phyloP scores from a whole-genome alignment of 805 yeast genomes.

The Ogataea methanolica region DNA sequence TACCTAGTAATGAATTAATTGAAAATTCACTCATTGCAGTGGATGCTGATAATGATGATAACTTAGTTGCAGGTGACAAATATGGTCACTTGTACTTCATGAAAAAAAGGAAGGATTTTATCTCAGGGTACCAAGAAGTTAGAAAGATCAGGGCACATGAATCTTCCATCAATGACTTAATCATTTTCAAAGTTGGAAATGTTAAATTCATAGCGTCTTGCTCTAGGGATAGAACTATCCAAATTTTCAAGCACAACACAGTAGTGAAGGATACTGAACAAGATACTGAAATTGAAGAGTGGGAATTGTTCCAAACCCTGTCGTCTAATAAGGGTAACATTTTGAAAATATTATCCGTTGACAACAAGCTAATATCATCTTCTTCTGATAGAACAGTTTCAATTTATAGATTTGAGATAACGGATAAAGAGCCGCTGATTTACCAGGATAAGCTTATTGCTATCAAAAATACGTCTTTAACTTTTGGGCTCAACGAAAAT shows the following conservation, averaged over 20 bases:
- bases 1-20: constrained; percentile 31
- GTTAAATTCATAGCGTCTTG: constrained; percentile 38
- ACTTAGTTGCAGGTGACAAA: constrained; percentile 44
- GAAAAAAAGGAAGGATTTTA: constrained; percentile 13
- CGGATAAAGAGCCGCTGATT: constrained; percentile 18
- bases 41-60: constrained; percentile 27
- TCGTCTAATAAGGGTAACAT: constrained; percentile 54
- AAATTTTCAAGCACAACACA: constrained; percentile 35
- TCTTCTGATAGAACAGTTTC: constrained; percentile 62
- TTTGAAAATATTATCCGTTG: constrained; percentile 31
- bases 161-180: constrained; percentile 44
- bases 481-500: constrained; percentile 30
- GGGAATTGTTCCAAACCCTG: constrained; percentile 59
- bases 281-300: constrained; percentile 16
- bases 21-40: constrained; percentile 38
- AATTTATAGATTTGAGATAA: constrained; percentile 38
- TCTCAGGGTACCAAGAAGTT: constrained; percentile 19
- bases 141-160: constrained; percentile 43
- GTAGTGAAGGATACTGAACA: neutral
- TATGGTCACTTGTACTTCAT: constrained; percentile 38
- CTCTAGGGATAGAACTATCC: constrained; percentile 62
- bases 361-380: constrained; percentile 40
- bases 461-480: constrained; percentile 46
- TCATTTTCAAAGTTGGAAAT: constrained; percentile 28
- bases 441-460: constrained; percentile 44